Evolutionary conservation across 1,139 yeast genomes (phyloP), one percentile per base, ranked within the genome.

Genomic region (Zygoascus hellenicus): DNA sequence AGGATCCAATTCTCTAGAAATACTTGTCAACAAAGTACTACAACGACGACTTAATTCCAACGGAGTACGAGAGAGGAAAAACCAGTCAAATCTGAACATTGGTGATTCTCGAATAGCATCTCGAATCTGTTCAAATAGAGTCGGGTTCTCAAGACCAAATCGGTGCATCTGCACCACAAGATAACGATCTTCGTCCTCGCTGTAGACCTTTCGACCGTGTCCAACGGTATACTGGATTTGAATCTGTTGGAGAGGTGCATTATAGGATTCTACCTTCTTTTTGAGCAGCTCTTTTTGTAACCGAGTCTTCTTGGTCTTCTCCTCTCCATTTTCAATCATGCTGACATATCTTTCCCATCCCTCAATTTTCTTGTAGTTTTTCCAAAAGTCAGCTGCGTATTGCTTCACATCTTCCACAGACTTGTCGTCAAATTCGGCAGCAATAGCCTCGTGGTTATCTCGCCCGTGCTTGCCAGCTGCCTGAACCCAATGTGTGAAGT

Each of bases 271-370:
- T 55, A 92, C 75, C 62, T 90, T 90, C 41, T 69, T 68, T 13
- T 74, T 74, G 41, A 92, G 70, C 13, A 88, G 67, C 51, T 75
- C 77, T 58, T 83, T 82, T 62, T 90, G 97, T 44, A 75, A 72
- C 44, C 68, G 65, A 37, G 83, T 67, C 59, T 77, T 84, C 40
- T 80, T 81, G 15, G 80, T 67, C 59, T 86, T 86, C 68, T 81
- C 85, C 61, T 90, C 97, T 53, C 96, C 95, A 35, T 83, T 74
- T 59, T 89, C 96, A 49, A 92, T 88, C 59, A 87, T 95, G n/a
- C 81, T 66, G 46, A 89, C 64, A 62, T 89, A 88, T 61, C 88
- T 83, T 52, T 89, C 96, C 63, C 82, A 77, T 0, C 97, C 97
- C 28, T 86, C 95, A 43, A 92, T 79, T 57, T 80, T 82, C 16